A percentile compares a stretch with the other conserved stretches of the same genome.
Conservation (phyloP, 2,329 filamentous ascomycete genomes). For the Botryotinia narcissicola region DNA sequence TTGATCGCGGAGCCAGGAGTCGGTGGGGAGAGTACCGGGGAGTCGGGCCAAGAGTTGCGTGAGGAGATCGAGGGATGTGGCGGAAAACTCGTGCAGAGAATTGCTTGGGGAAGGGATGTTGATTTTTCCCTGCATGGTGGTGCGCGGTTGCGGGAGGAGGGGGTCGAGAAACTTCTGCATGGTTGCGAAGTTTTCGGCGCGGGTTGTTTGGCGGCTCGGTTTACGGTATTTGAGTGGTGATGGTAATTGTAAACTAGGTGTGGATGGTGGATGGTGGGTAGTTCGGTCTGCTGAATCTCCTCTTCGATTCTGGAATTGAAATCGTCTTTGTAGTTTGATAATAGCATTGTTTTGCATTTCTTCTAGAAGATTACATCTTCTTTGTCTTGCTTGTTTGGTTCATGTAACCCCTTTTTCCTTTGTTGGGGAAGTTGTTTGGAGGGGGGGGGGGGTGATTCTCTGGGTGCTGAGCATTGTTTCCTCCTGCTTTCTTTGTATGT, state of each 20-base stretch:
- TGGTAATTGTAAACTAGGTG: neutral
- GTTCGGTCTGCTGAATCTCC: neutral
- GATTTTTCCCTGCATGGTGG: neutral
- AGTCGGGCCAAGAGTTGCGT: slow-evolving; percentile 23
- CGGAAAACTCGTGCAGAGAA: slow-evolving; percentile 11
- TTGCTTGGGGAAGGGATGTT: neutral
- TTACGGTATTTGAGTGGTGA: too few species aligned
- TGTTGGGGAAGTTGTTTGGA: neutral
- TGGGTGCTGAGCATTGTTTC: neutral
- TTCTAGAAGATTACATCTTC: neutral
- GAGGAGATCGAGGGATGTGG: slow-evolving; percentile 3
- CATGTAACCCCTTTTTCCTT: neutral
- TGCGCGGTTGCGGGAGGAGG: neutral
- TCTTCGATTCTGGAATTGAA: neutral
- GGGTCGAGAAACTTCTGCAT: neutral
- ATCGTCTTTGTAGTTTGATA: neutral
- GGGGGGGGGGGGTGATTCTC: neutral
- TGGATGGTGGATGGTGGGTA: neutral
- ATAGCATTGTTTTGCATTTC: neutral
- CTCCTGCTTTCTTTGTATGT: neutral
- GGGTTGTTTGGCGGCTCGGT: neutral
- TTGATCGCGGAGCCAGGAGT: slow-evolving; percentile 25
- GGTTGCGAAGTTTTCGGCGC: neutral
- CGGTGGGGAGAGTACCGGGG: neutral
- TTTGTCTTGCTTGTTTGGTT: neutral